Evolutionary conservation across 2,329 filamentous ascomycete genomes (phyloP).

Genomic region (Fusarium sp.): DNA sequence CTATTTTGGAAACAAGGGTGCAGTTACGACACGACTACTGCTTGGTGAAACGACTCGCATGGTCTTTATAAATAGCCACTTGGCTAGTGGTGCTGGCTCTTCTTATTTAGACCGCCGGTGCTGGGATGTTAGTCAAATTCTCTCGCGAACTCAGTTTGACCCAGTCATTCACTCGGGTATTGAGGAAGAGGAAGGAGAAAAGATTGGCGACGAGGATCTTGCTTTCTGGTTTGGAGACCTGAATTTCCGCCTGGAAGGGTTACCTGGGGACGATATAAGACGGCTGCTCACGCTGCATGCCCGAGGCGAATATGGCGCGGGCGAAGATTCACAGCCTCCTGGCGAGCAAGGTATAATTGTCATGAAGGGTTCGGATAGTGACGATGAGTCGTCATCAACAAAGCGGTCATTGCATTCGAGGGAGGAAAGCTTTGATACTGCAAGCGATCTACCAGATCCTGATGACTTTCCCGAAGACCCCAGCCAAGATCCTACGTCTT

Average conservation of each 20-base stretch:
- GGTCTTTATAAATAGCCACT: slow-evolving; percentile 91
- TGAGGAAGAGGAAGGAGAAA: slow-evolving; percentile 73
- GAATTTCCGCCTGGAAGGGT: slow-evolving; percentile 90
- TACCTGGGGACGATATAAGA: slow-evolving; percentile 91
- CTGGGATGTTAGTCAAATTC: slow-evolving; percentile 88
- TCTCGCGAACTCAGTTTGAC: slow-evolving; percentile 81
- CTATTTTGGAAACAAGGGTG: slow-evolving; percentile 97
- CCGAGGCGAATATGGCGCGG: slow-evolving; percentile 78
- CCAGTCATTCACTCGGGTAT: slow-evolving; percentile 76
- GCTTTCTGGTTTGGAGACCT: slow-evolving; percentile 97
- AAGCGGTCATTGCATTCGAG: slow-evolving; percentile 52
- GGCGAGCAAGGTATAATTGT: slow-evolving; percentile 67
- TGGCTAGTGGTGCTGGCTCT: slow-evolving; percentile 87
- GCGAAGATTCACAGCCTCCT: slow-evolving; percentile 55
- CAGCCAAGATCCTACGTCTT: slow-evolving; percentile 82
- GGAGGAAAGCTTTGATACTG: slow-evolving; percentile 57
- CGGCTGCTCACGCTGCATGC: slow-evolving; percentile 86
- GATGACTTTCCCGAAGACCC: slow-evolving; percentile 77
- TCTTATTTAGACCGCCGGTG: slow-evolving; percentile 84
- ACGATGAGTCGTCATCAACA: slow-evolving; percentile 59
- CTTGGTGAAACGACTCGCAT: slow-evolving; percentile 90
- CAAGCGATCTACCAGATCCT: slow-evolving; percentile 66
- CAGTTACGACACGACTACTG: slow-evolving; percentile 83
- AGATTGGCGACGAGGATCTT: slow-evolving; percentile 91
- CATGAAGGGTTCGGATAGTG: slow-evolving; percentile 59